These are phyloP conservation scores for Alloteropsis semialata DNA, from an alignment of 176 grass and related monocot genomes.

Conservation along the genomic window DNA sequence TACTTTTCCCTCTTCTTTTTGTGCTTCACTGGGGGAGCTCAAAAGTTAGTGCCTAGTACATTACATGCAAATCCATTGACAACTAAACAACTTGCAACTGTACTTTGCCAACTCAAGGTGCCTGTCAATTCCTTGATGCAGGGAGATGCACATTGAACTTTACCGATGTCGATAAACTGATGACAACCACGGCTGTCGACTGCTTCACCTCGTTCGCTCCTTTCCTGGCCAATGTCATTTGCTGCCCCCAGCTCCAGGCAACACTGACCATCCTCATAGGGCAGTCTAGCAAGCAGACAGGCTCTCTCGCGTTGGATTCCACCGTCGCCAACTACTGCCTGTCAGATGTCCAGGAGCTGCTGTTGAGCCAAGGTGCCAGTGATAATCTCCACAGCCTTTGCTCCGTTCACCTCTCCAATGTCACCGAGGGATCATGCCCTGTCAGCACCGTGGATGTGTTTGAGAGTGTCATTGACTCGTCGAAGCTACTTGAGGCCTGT, in stretches of 20 bases:
- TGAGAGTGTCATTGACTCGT: conserved; percentile 74
- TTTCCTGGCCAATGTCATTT: conserved; percentile 91
- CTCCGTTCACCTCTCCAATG: conserved; percentile 69
- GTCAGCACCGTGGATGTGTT: conserved; percentile 56
- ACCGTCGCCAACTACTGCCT: conserved; percentile 76
- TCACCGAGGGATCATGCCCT: conserved; percentile 72
- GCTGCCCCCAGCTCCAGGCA: conserved; percentile 91
- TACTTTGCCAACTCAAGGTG: neutral
- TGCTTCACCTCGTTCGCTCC: conserved; percentile 80
- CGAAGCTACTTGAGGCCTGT: conserved; percentile 78
- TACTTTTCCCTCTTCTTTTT: neutral
- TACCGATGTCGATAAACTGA: conserved; percentile 50
- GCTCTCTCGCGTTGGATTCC: conserved; percentile 72
- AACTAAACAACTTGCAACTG: neutral
- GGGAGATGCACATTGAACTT: conserved; percentile 85
- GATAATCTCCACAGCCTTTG: conserved; percentile 68
- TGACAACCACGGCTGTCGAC: conserved; percentile 81
- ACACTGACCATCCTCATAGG: conserved; percentile 88
- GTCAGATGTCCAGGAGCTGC: conserved; percentile 85
- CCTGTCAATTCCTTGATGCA: conserved; percentile 21
- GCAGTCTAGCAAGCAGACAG: conserved; percentile 83
- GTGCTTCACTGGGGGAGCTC: neutral
- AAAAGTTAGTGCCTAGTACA: neutral
- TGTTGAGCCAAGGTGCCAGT: conserved; percentile 69
- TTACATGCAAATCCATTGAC: neutral